Conservation (phyloP, 2,329 filamentous ascomycete genomes). For the Fusarium oxysporum region DNA sequence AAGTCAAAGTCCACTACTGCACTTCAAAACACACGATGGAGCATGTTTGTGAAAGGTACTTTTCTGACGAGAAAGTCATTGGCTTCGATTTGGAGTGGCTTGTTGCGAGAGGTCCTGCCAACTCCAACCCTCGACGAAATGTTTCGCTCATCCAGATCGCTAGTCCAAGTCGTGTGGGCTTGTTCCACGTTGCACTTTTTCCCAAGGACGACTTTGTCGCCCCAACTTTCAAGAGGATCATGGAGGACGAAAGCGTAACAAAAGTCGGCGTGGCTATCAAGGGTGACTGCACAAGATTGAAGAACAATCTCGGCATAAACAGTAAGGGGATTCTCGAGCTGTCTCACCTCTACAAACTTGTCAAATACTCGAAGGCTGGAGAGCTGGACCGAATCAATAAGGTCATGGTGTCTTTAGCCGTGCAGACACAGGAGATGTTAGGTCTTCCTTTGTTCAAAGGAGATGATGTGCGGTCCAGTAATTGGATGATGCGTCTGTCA, state of each 20-base stretch:
- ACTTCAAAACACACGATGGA: slow-evolving; percentile 75
- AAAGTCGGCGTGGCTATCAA: slow-evolving; percentile 84
- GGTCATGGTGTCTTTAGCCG: slow-evolving; percentile 72
- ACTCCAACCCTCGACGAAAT: slow-evolving; percentile 69
- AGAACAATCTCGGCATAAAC: slow-evolving; percentile 72
- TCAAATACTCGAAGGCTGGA: slow-evolving; percentile 70
- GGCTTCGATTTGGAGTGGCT: slow-evolving; percentile 94
- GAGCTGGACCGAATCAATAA: slow-evolving; percentile 72
- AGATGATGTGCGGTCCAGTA: slow-evolving; percentile 73
- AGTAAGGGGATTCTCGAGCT: slow-evolving; percentile 80
- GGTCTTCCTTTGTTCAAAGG: slow-evolving; percentile 82
- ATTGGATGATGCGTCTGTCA: slow-evolving; percentile 76
- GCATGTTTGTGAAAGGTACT: slow-evolving; percentile 70
- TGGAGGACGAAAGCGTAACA: slow-evolving; percentile 75
- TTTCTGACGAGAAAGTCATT: slow-evolving; percentile 76
- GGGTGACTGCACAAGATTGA: slow-evolving; percentile 76
- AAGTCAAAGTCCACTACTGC: slow-evolving; percentile 83
- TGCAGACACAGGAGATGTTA: slow-evolving; percentile 77
- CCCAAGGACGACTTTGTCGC: slow-evolving; percentile 70
- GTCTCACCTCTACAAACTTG: slow-evolving; percentile 82
- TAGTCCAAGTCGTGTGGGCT: slow-evolving; percentile 77
- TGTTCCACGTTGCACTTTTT: slow-evolving; percentile 84
- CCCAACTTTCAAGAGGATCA: slow-evolving; percentile 75
- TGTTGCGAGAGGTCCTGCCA: slow-evolving; percentile 56
- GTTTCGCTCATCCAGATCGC: slow-evolving; percentile 88